phyloP scores from a whole-genome alignment of 1,284 basidiomycete species.

The Takashimella tepidaria region DNA sequence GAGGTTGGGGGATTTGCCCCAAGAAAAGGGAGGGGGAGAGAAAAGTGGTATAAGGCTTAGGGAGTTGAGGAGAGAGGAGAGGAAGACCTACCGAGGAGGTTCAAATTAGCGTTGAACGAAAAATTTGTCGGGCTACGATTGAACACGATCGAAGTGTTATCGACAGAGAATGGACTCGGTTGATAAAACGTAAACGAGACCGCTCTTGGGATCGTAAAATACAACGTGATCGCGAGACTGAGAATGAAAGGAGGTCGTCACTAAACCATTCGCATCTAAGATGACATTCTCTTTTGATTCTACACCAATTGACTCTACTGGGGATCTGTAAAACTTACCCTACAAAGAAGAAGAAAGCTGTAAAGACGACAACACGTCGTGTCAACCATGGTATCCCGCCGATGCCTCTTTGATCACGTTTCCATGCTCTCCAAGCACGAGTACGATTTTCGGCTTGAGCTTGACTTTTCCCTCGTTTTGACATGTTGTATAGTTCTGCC shows the following conservation, averaged over 20 bases:
- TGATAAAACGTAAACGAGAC: conserved; percentile 63
- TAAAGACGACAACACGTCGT: conserved; percentile 61
- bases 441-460: conserved; percentile 55
- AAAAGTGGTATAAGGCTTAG: not conserved
- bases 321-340: too few relatives aligned
- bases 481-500: conserved; percentile 67
- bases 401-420: conserved; percentile 63
- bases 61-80: not conserved
- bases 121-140: conserved; percentile 74
- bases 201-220: conserved; percentile 71
- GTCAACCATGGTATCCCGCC: conserved; percentile 69
- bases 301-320: too few relatives aligned
- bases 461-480: conserved; percentile 61
- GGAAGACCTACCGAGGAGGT: conserved; percentile 54
- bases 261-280: too few relatives aligned
- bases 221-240: conserved; percentile 65
- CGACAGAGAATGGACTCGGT: conserved; percentile 56
- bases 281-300: too few relatives aligned
- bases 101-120: conserved; percentile 68
- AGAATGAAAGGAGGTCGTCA: too few relatives aligned
- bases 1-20: too few relatives aligned
- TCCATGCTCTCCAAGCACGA: conserved; percentile 63
- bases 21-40: too few relatives aligned
- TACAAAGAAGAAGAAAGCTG: conserved; percentile 58
- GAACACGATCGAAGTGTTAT: conserved; percentile 59